A percentile compares a stretch with the other conserved stretches of the same genome.
Evolutionary conservation across 225 moss, liverwort and hornwort genomes (phyloP).

Genomic region (Polytrichum commune): DNA sequence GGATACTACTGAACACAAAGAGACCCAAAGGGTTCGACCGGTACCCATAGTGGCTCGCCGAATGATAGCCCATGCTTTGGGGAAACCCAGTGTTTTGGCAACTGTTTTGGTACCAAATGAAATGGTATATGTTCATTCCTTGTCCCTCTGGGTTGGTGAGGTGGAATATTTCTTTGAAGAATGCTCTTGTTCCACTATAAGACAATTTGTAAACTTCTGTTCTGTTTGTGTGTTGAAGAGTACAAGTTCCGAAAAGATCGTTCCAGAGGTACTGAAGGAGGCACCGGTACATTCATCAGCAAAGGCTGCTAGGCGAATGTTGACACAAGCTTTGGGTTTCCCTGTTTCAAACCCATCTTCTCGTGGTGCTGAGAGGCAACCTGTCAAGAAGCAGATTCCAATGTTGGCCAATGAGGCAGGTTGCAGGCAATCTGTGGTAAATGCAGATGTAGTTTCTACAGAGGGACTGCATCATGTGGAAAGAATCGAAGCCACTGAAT

Average conservation of each 20-base stretch:
- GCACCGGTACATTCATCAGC: slow-evolving; percentile 59
- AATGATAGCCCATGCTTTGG: slow-evolving; percentile 99
- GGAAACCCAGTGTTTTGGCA: slow-evolving; percentile 54
- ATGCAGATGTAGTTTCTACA: slow-evolving; percentile 19
- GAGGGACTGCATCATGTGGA: slow-evolving; percentile 15
- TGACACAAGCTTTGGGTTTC: slow-evolving; percentile 87
- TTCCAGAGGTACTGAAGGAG: slow-evolving; percentile 37
- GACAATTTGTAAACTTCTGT: no score
- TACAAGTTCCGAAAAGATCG: slow-evolving; percentile 33
- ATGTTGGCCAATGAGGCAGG: slow-evolving; percentile 21
- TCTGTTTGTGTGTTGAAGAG: slow-evolving; percentile 11
- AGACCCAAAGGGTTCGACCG: slow-evolving; percentile 55
- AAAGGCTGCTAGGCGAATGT: slow-evolving; percentile 83
- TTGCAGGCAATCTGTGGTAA: slow-evolving; percentile 29
- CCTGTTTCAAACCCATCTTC: slow-evolving; percentile 52
- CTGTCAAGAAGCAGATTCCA: slow-evolving; percentile 14
- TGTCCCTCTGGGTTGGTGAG: not conserved
- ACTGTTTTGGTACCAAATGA: slow-evolving; percentile 33
- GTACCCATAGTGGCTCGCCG: slow-evolving; percentile 94
- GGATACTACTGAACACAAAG: slow-evolving; percentile 39
- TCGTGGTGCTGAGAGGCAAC: slow-evolving; percentile 33
- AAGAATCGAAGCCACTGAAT: slow-evolving; percentile 19
- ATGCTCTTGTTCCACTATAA: not conserved
- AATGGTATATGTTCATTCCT: slow-evolving; percentile 21
- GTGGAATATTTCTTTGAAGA: not conserved